Conservation (phyloP, 441 rosid genomes). For the Populus hybrid region DNA sequence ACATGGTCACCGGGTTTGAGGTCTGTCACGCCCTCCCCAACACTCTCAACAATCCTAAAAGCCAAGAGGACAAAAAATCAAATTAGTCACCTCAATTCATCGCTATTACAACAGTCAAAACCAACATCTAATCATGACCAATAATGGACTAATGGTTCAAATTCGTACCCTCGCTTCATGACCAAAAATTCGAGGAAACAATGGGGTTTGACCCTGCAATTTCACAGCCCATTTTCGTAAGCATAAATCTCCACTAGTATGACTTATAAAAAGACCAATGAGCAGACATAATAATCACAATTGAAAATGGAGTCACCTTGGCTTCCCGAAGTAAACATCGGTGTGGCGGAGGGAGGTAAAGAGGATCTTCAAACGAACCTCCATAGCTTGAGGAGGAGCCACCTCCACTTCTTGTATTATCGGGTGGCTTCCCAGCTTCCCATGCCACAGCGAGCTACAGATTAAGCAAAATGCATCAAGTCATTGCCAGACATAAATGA, state of each 20-base stretch:
- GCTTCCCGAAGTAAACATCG: constrained; percentile 64
- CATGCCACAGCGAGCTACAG: constrained; percentile 74
- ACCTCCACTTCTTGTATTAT: constrained; percentile 57
- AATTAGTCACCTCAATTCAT: neutral
- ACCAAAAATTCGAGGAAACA: constrained; percentile 47
- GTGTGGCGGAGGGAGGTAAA: constrained; percentile 47
- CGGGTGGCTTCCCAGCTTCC: constrained; percentile 83
- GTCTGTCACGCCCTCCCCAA: constrained; percentile 48
- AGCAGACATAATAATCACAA: neutral
- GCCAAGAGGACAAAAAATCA: neutral
- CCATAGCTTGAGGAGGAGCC: constrained; percentile 44
- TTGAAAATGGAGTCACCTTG: constrained; percentile 24
- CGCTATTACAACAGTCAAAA: too few relatives aligned
- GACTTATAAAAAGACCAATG: fast-evolving
- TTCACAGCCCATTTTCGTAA: neutral
- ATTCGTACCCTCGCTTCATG: constrained; percentile 49
- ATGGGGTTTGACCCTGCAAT: constrained; percentile 41
- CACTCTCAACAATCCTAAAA: constrained; percentile 53
- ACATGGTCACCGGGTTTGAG: constrained; percentile 55
- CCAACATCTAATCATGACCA: too few relatives aligned
- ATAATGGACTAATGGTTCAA: neutral
- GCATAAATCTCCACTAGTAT: too few relatives aligned
- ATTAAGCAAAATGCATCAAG: neutral
- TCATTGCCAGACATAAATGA: too few relatives aligned
- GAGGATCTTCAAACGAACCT: constrained; percentile 48